Base-by-base conservation (phyloP, 495 filamentous ascomycete genomes). In the Saxophila tyrrhenica region DNA sequence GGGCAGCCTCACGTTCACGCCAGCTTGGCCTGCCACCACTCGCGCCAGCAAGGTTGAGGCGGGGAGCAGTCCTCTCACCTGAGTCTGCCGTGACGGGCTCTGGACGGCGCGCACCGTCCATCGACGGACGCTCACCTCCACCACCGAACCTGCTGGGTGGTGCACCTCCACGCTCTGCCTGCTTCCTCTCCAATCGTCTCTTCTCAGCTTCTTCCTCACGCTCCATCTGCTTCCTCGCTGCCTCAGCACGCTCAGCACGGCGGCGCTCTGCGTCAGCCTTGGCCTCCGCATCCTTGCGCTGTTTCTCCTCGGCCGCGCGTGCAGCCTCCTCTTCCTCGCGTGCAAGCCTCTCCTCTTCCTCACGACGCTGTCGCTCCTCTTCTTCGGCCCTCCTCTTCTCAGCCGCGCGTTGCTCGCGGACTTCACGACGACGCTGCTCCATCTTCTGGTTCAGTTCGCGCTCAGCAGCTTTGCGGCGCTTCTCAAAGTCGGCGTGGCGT, bases 401-500 rank as follows among this genome's bases (percentile, higher is more conserved):
- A 55, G 82, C 81, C 9, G 77, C 68, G 68, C 77, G 83, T 58
- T 78, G 77, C 62, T 95, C 90, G 54, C 73, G 75, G 61, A 85
- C 80, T 62, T 95, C 90, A 78, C 86, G 89, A 66, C 84, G 76
- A 58, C 92, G 85, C 58, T 83, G 77, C 50, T 83, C 83, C 73
- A 95, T 90, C 73, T 91, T 87, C 69, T 81, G 82, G 73, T 95
- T 82, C 49, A 94, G 78, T 62, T 97, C 91, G 49, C 81, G 80
- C 74, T 95, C 86, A 25, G 92, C 92, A 62, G 84, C 81, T 70
- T 83, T 87, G 65, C 86, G 83, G 48, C 90, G 82, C 73, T 85
- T 88, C 77, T 97, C 94, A 64, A 97, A 97, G 69, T 97, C 87
- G 61, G 95, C 86, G 64, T 87, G 86, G 59, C 92, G 85, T 65